phyloP scores from a whole-genome alignment of 2,329 filamentous ascomycete species.

The Keithomyces neogunnii region DNA sequence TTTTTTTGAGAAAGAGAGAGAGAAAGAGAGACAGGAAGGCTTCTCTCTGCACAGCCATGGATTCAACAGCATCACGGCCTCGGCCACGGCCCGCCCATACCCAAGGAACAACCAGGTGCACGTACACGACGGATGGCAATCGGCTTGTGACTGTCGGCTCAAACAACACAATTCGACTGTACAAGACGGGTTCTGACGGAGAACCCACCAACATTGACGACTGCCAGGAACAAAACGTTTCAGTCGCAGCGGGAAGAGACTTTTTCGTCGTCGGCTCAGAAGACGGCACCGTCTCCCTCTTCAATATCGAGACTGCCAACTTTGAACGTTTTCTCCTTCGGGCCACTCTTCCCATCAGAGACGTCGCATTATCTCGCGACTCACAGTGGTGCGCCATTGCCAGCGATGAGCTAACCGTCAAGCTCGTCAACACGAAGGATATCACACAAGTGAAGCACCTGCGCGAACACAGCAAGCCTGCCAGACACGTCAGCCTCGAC shows the following conservation, averaged over 20 bases:
- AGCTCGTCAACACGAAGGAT: slow-evolving; percentile 76
- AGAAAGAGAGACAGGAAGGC: too few species aligned
- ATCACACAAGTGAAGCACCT: slow-evolving; percentile 69
- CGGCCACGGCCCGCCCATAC: slow-evolving; percentile 68
- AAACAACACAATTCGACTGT: slow-evolving; percentile 89
- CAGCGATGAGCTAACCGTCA: slow-evolving; percentile 92
- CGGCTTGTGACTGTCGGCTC: slow-evolving; percentile 86
- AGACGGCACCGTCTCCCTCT: slow-evolving; percentile 92
- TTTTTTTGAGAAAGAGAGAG: not conserved
- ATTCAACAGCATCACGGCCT: slow-evolving; percentile 33
- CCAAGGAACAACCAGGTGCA: slow-evolving; percentile 75
- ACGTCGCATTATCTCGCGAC: slow-evolving; percentile 75
- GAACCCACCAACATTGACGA: slow-evolving; percentile 92
- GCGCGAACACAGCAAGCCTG: slow-evolving; percentile 74
- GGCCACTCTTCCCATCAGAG: slow-evolving; percentile 76
- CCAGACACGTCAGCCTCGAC: slow-evolving; percentile 89
- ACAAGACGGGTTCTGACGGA: slow-evolving; percentile 82
- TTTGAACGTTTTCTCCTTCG: slow-evolving; percentile 80
- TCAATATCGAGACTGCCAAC: slow-evolving; percentile 64
- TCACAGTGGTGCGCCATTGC: slow-evolving; percentile 85
- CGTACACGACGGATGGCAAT: slow-evolving; percentile 82
- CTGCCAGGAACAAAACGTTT: slow-evolving; percentile 75
- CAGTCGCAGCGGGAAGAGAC: slow-evolving; percentile 66
- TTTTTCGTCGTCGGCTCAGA: slow-evolving; percentile 88
- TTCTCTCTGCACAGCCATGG: slow-evolving; percentile 14